Conservation (phyloP, 1,284 basidiomycete genomes). For the Vanrija sp. region DNA sequence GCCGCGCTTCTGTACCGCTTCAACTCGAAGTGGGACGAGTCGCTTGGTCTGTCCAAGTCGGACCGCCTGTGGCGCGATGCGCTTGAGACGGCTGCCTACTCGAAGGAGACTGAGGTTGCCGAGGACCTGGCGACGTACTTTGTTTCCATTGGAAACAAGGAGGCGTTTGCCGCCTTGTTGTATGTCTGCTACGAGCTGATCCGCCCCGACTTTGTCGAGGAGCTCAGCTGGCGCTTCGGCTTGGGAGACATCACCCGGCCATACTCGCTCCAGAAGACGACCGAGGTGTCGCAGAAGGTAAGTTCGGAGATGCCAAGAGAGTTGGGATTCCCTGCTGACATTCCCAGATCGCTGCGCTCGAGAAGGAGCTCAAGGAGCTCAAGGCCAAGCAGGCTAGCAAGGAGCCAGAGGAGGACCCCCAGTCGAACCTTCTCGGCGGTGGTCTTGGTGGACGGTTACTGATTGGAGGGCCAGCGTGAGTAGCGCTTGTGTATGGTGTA, state of each 20-base stretch:
- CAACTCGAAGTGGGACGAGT: conserved; percentile 89
- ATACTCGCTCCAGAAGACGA: conserved; percentile 70
- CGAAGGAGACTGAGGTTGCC: conserved; percentile 72
- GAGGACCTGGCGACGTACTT: conserved; percentile 93
- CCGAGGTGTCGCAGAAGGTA: conserved; percentile 55
- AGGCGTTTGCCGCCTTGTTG: conserved; percentile 88
- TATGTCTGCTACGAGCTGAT: conserved; percentile 91
- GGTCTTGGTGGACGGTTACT: conserved; percentile 47
- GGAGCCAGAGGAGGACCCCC: conserved; percentile 30
- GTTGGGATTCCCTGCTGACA: conserved; percentile 15
- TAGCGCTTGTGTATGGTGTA: conserved; percentile 2
- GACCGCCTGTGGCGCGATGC: conserved; percentile 97
- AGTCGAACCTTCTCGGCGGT: conserved; percentile 26
- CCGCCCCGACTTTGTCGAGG: conserved; percentile 85
- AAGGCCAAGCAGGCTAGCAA: conserved; percentile 34
- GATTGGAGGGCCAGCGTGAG: conserved; percentile 36
- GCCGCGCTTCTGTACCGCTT: conserved; percentile 95
- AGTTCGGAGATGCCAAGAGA: conserved; percentile 5
- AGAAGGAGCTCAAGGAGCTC: conserved; percentile 48
- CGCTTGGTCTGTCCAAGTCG: conserved; percentile 86
- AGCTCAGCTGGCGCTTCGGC: conserved; percentile 88
- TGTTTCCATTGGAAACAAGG: conserved; percentile 96
- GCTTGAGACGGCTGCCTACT: conserved; percentile 87
- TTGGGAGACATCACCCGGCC: conserved; percentile 96
- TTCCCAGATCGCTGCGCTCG: conserved; percentile 34